Conservation (phyloP, 257 asterid genomes). For the Fraxinus excelsior region DNA sequence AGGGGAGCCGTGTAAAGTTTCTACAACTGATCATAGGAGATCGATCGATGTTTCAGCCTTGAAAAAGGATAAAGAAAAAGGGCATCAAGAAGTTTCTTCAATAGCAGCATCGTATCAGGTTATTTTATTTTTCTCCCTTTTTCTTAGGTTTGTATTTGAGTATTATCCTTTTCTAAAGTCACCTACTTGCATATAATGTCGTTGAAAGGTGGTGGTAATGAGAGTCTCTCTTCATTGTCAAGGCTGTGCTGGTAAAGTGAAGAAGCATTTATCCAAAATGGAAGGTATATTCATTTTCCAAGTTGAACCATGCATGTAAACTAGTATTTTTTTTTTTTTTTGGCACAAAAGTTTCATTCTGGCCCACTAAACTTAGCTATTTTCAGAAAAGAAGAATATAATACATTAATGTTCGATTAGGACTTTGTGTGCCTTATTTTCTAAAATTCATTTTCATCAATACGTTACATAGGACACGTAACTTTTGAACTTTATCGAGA, state of each 20-base stretch:
- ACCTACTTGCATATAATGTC: background rate
- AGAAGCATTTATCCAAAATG: constrained; percentile 81
- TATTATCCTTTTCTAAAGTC: background rate
- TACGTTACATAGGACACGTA: too few relatives aligned
- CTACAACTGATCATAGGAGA: constrained; percentile 20
- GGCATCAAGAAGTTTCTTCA: constrained; percentile 34
- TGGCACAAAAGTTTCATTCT: too few relatives aligned
- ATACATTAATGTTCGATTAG: too few relatives aligned
- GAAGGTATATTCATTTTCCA: constrained; percentile 58
- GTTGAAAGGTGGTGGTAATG: constrained; percentile 76
- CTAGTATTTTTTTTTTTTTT: background rate
- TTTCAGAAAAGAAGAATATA: too few relatives aligned
- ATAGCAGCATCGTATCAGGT: constrained; percentile 50
- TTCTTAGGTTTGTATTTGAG: background rate
- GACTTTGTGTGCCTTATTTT: too few relatives aligned
- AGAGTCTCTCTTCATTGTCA: constrained; percentile 88
- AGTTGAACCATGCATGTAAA: background rate
- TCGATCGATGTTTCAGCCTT: constrained; percentile 28
- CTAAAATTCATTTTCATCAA: too few relatives aligned
- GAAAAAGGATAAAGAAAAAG: constrained; percentile 21
- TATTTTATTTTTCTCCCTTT: background rate
- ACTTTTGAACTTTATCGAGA: too few relatives aligned
- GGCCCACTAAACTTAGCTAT: too few relatives aligned
- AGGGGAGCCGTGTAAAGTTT: constrained; percentile 23
- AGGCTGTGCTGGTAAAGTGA: constrained; percentile 86